Percentiles rank a stretch among this genome's conserved stretches.
These are phyloP conservation scores for Fraxinus cuspidata DNA, from an alignment of 257 asterid genomes.

Conservation along the genomic window DNA sequence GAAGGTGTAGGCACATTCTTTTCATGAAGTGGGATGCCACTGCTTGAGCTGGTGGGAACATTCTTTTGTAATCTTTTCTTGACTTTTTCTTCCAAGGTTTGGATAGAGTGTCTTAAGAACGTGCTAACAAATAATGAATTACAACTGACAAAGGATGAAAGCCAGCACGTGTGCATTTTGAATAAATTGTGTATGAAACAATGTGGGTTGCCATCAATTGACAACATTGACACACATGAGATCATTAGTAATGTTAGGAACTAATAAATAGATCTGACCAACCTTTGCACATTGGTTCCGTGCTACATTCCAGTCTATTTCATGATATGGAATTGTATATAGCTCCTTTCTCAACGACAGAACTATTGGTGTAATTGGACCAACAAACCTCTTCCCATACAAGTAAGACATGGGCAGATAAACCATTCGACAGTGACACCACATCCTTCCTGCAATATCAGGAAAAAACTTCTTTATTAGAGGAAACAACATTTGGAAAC, in stretches of 20 bases:
- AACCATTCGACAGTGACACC: constrained; percentile 99
- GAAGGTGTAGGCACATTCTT: not conserved
- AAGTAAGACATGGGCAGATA: constrained; percentile 96
- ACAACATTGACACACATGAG: constrained; percentile 1
- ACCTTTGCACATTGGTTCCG: constrained; percentile 97
- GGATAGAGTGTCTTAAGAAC: not conserved
- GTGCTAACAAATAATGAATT: not conserved
- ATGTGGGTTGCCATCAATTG: not conserved
- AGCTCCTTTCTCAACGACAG: constrained; percentile 89
- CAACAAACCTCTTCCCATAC: constrained; percentile 91
- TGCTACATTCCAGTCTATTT: constrained; percentile 81
- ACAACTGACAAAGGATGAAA: not conserved
- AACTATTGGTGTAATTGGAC: constrained; percentile 86
- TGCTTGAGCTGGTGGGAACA: not conserved
- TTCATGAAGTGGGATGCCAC: not conserved
- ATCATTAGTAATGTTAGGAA: not conserved
- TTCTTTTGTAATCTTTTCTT: not conserved
- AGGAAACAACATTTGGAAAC: constrained; percentile 11
- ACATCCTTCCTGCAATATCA: constrained; percentile 85
- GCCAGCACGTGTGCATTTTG: not conserved
- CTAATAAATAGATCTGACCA: constrained; percentile 30
- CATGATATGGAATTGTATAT: constrained; percentile 76
- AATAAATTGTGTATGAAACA: not conserved
- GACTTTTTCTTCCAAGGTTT: not conserved
- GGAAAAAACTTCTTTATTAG: constrained; percentile 25